These are phyloP conservation scores for Liriodendron chinense DNA, from an alignment of 164 flowering plant genomes.

Conservation along the genomic window DNA sequence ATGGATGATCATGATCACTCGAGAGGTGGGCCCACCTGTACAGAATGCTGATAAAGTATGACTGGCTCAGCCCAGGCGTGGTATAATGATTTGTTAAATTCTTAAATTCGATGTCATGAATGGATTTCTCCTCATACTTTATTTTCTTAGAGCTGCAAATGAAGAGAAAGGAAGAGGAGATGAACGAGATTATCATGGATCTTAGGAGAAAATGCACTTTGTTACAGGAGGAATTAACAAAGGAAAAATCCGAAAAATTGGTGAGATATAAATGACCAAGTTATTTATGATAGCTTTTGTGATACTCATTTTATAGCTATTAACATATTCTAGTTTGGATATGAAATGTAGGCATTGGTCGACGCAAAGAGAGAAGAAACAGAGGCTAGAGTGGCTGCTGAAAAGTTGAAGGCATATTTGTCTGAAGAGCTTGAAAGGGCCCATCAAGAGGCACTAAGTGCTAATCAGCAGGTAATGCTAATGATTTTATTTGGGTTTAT, in stretches of 20 bases:
- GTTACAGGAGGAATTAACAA: conserved; percentile 44
- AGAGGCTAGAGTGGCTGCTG: conserved; percentile 53
- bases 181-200: conserved; percentile 45
- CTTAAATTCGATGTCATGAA: not conserved
- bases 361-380: conserved; percentile 41
- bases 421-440: conserved; percentile 49
- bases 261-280: conserved; percentile 28
- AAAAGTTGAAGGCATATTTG: conserved; percentile 38
- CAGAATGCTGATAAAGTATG: no score
- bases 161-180: conserved; percentile 60
- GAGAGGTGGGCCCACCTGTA: not conserved
- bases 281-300: not conserved
- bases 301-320: not conserved
- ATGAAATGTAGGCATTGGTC: conserved; percentile 41
- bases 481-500: not conserved
- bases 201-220: conserved; percentile 37
- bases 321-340: not conserved
- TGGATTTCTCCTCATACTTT: not conserved
- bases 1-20: not conserved
- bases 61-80: not conserved
- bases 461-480: conserved; percentile 62
- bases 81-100: not conserved
- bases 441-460: conserved; percentile 43
- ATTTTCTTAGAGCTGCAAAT: conserved; percentile 38
- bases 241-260: conserved; percentile 64